Evolutionary conservation across 2,329 filamentous ascomycete species (phyloP).

Genomic region (Trichoderma afroharzianum): DNA sequence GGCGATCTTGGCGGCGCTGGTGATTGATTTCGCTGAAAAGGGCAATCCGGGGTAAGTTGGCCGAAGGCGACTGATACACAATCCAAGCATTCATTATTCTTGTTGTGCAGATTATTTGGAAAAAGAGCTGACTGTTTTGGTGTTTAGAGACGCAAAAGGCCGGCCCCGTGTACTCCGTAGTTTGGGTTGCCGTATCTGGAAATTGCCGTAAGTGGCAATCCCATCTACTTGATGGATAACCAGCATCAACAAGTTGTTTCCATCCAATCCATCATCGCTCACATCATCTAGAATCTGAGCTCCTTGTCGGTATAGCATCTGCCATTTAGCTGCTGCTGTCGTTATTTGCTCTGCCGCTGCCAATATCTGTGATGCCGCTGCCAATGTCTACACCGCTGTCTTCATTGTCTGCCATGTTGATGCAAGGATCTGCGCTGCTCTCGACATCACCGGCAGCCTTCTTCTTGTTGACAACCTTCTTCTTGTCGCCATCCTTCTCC

Average conservation of each 20-base stretch:
- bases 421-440: background rate
- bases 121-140: background rate
- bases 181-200: background rate
- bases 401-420: background rate
- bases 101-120: background rate
- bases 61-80: background rate
- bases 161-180: background rate
- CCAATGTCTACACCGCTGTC: background rate
- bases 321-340: background rate
- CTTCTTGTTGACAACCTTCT: no score
- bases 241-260: background rate
- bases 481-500: background rate
- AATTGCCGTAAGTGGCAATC: background rate
- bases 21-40: background rate
- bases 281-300: background rate
- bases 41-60: slow-evolving; percentile 6
- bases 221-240: background rate
- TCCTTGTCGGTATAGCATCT: background rate
- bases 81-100: background rate
- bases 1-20: background rate
- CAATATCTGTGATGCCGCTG: background rate
- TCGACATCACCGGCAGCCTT: background rate
- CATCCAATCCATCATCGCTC: background rate
- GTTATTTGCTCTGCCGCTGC: background rate
- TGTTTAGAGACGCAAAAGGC: background rate